Percentiles rank a stretch among this genome's conserved stretches.
Evolutionary conservation across 2,329 filamentous ascomycete genomes (phyloP).

Genomic region (Aspergillus unguis): DNA sequence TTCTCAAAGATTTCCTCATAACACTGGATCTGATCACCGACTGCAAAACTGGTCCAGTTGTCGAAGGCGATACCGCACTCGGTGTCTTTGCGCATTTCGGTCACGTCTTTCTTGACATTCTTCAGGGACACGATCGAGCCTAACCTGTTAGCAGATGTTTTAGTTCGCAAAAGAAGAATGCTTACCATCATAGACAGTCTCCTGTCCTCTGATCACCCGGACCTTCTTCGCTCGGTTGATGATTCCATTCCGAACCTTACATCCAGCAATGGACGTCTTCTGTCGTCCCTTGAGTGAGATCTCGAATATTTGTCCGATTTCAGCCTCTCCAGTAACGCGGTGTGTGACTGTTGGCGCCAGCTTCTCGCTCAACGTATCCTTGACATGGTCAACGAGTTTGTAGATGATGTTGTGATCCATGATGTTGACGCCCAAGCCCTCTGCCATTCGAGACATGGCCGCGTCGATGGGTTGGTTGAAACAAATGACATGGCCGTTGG

Average conservation of each 20-base stretch:
- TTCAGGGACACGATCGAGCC: conserved; percentile 78
- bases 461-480: conserved; percentile 75
- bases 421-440: conserved; percentile 68
- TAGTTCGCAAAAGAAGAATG: background rate
- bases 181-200: conserved; percentile 79
- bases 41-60: conserved; percentile 70
- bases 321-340: conserved; percentile 80
- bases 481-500: conserved; percentile 72
- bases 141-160: conserved; percentile 35
- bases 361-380: conserved; percentile 62
- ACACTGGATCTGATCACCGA: conserved; percentile 82
- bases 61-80: conserved; percentile 90
- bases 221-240: conserved; percentile 64
- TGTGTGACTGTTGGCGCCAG: conserved; percentile 65
- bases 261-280: conserved; percentile 77
- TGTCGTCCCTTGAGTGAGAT: conserved; percentile 73
- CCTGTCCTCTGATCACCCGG: conserved; percentile 66
- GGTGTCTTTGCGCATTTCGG: conserved; percentile 84
- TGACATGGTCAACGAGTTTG: conserved; percentile 49
- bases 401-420: conserved; percentile 72
- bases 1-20: conserved; percentile 78
- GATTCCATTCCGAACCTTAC: conserved; percentile 76
- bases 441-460: conserved; percentile 67
- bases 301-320: conserved; percentile 76
- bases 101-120: conserved; percentile 86